These are phyloP conservation scores for Xylaria telfairii DNA, from an alignment of 495 filamentous ascomycete genomes.

Conservation along the genomic window DNA sequence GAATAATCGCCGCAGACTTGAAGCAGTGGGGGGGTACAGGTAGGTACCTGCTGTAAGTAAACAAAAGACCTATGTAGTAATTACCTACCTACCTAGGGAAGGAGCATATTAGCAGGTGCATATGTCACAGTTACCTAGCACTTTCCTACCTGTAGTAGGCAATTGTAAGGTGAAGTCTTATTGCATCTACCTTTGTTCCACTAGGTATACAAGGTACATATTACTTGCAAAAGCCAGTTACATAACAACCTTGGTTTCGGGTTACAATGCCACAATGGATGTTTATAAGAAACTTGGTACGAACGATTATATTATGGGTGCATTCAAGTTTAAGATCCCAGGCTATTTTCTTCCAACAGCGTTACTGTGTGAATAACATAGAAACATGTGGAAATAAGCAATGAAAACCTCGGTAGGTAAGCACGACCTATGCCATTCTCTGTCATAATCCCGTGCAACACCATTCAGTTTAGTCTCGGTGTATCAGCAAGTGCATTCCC, in stretches of 20 bases:
- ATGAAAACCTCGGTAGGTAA: too few relatives aligned
- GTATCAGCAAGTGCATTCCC: slow-evolving; percentile 11
- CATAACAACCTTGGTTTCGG: too few relatives aligned
- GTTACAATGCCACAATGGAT: too few relatives aligned
- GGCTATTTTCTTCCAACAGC: not conserved
- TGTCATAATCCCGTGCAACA: not conserved
- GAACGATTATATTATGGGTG: not conserved
- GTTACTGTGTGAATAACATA: not conserved
- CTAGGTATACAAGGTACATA: too few relatives aligned
- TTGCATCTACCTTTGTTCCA: too few relatives aligned
- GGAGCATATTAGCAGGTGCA: not conserved
- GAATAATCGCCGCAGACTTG: not conserved
- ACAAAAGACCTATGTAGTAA: too few relatives aligned
- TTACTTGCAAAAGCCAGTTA: too few relatives aligned
- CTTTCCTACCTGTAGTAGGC: too few relatives aligned
- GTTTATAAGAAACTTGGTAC: too few relatives aligned
- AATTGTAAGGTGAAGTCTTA: too few relatives aligned
- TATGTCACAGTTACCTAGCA: not conserved
- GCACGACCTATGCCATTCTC: not conserved
- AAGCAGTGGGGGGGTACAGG: not conserved
- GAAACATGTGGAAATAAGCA: not conserved
- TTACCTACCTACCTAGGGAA: not conserved
- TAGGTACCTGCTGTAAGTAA: not conserved
- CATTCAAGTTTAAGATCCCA: not conserved
- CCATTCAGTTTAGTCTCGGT: not conserved